Conservation (phyloP, 2,329 filamentous ascomycete species). For the Fonsecaea pedrosoi region DNA sequence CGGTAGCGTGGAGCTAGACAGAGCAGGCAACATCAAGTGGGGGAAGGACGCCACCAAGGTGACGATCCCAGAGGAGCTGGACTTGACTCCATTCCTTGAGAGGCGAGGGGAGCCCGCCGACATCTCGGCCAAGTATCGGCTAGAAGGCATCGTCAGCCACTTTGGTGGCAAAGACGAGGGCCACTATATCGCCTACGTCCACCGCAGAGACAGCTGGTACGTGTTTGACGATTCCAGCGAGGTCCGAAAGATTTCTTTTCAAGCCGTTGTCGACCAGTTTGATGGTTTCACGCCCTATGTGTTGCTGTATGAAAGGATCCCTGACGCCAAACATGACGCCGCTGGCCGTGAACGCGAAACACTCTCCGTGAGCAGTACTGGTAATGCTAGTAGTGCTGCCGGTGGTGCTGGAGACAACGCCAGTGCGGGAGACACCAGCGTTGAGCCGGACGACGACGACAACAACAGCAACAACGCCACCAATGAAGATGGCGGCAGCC, state of each 20-base stretch:
- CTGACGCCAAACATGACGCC: neutral
- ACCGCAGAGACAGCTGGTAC: conserved; percentile 17
- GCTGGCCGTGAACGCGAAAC: neutral
- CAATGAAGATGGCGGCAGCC: neutral
- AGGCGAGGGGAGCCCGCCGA: conserved; percentile 13
- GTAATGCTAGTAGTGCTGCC: neutral
- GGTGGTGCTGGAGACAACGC: neutral
- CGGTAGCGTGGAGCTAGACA: neutral
- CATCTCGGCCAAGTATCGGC: conserved; percentile 25
- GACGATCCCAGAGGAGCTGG: conserved; percentile 19
- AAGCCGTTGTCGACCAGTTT: neutral
- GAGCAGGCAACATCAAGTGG: neutral
- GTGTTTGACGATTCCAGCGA: conserved; percentile 15
- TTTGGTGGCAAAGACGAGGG: conserved; percentile 11
- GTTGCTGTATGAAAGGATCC: conserved; percentile 29
- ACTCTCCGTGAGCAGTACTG: neutral
- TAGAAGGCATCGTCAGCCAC: conserved; percentile 26
- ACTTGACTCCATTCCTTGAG: conserved; percentile 27
- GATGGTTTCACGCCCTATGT: conserved; percentile 30
- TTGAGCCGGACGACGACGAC: too few relatives aligned
- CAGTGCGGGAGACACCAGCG: neutral
- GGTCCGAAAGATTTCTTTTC: conserved; percentile 6
- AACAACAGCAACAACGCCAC: neutral
- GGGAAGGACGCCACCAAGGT: conserved; percentile 20
- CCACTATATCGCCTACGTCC: conserved; percentile 24